phyloP scores from a whole-genome alignment of 73 alveolate genomes.

The Uronychia setigera region DNA sequence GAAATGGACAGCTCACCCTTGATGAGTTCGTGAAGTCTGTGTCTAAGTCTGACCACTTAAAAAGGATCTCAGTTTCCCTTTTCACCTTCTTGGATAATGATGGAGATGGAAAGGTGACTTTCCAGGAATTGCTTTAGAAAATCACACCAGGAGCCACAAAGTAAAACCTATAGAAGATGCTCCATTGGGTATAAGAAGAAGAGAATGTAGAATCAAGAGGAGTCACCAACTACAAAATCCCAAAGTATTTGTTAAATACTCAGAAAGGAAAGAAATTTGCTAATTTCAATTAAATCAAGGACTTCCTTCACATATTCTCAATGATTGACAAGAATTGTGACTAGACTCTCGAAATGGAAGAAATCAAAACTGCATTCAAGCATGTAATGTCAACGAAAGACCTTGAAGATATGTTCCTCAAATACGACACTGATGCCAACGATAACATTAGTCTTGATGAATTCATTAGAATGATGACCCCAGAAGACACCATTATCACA shows the following conservation, averaged over 20 bases:
- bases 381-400: background rate
- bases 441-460: slow-evolving; percentile 7
- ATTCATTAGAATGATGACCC: slow-evolving; percentile 24
- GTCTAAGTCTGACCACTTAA: slow-evolving; percentile 46
- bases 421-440: background rate
- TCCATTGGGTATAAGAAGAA: slow-evolving; percentile 62
- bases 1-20: slow-evolving; percentile 37
- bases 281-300: slow-evolving; percentile 45
- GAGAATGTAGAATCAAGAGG: slow-evolving; percentile 21
- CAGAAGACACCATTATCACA: slow-evolving; percentile 13
- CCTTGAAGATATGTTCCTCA: background rate
- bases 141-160: slow-evolving; percentile 63
- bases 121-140: slow-evolving; percentile 44
- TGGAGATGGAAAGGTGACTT: slow-evolving; percentile 43
- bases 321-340: slow-evolving; percentile 13
- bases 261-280: slow-evolving; percentile 11
- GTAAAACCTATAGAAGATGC: slow-evolving; percentile 44
- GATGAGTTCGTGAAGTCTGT: slow-evolving; percentile 56
- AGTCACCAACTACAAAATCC: slow-evolving; percentile 51
- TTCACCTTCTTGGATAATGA: slow-evolving; percentile 51
- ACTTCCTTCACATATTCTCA: slow-evolving; percentile 52
- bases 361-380: background rate
- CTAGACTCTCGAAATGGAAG: no score
- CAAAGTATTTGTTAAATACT: slow-evolving; percentile 1
- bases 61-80: slow-evolving; percentile 55